Evolutionary conservation across 192 early-diverging fungal genomes (phyloP), one percentile per base, ranked within the genome.

Genomic region (Coemansia umbellata): DNA sequence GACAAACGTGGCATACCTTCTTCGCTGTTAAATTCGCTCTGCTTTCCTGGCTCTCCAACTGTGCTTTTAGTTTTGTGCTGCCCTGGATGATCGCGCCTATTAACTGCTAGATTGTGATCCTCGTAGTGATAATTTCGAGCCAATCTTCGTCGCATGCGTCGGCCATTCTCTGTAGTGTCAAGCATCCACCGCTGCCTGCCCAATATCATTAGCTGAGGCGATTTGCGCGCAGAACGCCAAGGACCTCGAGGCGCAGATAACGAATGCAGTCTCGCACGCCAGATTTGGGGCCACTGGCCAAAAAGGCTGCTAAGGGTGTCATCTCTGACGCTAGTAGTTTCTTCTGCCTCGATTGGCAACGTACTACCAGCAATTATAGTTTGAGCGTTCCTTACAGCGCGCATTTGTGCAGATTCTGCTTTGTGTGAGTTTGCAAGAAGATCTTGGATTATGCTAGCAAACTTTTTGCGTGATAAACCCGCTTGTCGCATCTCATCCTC

Each of bases 81-180:
- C 4, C 62, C 62, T 5, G 59, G 66, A 23, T 51, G 58, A 15
- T 74, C 70, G 31, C 70, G 63, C 4, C 70, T 40, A 13, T 35
- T 47, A 10, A 60, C 63, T n/a, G 70, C 70, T 31, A 58, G 10
- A 6, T 22, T 37, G 21, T 74, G 70, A 33, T 55, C 55, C 45
- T 66, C 64, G 22, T 32, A 62, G 30, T 54, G 54, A 1, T 22
- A 15, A 30, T 62, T 66, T 28, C 42, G 39, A 8, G 42, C 28
- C 36, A 74, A 40, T 30, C 64, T 64, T 9, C 63, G 41, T n/a
- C 64, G 41, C 70, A 74, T 74, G 15, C 70, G 63, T 19, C 35
- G 37, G 41, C 43, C 58, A 59, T 74, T 66, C 18, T 74, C 70
- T 2, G 54, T n/a, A 10, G n/a, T 23, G 22, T 74, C 70, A 10